phyloP scores from a whole-genome alignment of 2,329 filamentous ascomycete species.

The Aspergillus quadrilineatus region DNA sequence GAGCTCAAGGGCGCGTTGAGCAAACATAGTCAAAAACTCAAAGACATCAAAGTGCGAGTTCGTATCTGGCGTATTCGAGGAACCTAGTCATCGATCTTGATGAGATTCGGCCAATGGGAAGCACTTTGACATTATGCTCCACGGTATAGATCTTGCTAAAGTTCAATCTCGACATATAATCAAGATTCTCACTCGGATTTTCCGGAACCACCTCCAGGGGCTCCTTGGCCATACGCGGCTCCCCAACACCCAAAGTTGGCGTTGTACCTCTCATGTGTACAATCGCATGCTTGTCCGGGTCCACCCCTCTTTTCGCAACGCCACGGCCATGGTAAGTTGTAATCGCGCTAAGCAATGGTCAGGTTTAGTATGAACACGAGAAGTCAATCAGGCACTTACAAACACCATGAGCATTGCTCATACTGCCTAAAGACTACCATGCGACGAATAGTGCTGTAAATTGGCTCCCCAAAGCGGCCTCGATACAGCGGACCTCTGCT shows the following conservation, averaged over 20 bases:
- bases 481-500: constrained; percentile 16
- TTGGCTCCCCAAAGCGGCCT: constrained; percentile 22
- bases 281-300: constrained; percentile 38
- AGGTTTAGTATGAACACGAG: neutral
- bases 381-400: constrained; percentile 27
- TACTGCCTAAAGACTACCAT: constrained; percentile 34
- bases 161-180: constrained; percentile 39
- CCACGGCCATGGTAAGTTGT: constrained; percentile 41
- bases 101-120: constrained; percentile 38
- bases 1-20: neutral
- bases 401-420: constrained; percentile 31
- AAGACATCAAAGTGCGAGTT: constrained; percentile 2
- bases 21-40: neutral
- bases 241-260: constrained; percentile 20
- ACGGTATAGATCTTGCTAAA: constrained; percentile 44
- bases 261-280: constrained; percentile 32
- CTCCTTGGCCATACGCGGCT: constrained; percentile 36
- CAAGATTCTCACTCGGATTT: constrained; percentile 23
- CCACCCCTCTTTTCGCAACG: constrained; percentile 37
- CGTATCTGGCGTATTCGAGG: constrained; percentile 18
- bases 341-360: constrained; percentile 33
- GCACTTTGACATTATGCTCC: constrained; percentile 46
- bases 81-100: constrained; percentile 27
- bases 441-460: constrained; percentile 32
- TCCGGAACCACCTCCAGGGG: constrained; percentile 36